Evolutionary conservation across 441 rosid genomes (phyloP).

Genomic region (Adansonia madagascariensis): DNA sequence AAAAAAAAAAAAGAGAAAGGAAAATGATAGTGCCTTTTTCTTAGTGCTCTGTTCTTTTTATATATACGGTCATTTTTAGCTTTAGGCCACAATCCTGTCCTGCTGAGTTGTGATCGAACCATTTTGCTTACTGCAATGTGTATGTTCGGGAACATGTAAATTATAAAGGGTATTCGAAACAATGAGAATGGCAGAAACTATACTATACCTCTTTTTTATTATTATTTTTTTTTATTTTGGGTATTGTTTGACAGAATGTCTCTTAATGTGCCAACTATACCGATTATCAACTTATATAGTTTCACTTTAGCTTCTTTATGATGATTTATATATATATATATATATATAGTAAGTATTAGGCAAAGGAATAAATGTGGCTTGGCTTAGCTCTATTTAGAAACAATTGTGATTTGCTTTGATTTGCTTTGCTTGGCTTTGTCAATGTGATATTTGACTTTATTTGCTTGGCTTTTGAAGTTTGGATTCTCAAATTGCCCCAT

Average conservation of each 20-base stretch:
- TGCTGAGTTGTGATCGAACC: not conserved
- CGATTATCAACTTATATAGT: not conserved
- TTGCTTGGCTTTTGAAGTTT: too few relatives aligned
- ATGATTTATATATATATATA: not conserved
- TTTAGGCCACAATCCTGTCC: not conserved
- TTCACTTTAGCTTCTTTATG: not conserved
- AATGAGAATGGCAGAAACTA: not conserved
- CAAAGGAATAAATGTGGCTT: not conserved
- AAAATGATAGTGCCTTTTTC: conserved; percentile 17
- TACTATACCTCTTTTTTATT: not conserved
- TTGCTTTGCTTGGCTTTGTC: not conserved
- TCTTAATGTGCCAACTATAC: not conserved
- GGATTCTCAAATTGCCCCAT: too few relatives aligned
- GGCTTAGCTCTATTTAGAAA: not conserved
- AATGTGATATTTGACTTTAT: too few relatives aligned
- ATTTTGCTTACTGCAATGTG: not conserved
- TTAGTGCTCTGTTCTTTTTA: not conserved
- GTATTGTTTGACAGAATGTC: not conserved
- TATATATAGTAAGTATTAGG: too few relatives aligned
- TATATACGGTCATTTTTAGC: not conserved
- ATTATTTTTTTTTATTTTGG: not conserved
- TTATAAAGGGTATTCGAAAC: not conserved
- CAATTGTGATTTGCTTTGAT: not conserved
- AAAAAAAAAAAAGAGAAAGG: not conserved
- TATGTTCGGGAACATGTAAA: not conserved